Conservation (phyloP, 805 yeast species). For the Wickerhamiella dianesei region DNA sequence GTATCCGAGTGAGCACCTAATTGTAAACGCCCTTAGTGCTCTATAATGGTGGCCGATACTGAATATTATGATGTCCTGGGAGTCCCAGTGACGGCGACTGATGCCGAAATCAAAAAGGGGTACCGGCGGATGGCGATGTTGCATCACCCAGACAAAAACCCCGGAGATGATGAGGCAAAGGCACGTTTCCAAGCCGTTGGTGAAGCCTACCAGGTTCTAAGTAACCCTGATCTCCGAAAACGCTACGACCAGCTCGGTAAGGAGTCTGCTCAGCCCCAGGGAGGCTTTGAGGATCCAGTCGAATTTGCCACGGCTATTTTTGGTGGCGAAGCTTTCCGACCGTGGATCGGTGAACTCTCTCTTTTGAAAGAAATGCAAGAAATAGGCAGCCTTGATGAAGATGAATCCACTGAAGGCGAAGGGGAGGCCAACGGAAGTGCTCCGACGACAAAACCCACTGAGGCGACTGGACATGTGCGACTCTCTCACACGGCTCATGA, state of each 20-base stretch:
- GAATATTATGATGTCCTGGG: constrained; percentile 73
- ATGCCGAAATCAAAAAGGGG: constrained; percentile 79
- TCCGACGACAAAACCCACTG: background rate
- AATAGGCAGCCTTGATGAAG: constrained; percentile 39
- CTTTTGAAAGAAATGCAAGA: constrained; percentile 63
- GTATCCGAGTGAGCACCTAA: background rate
- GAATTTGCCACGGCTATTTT: constrained; percentile 76
- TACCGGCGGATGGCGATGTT: constrained; percentile 80
- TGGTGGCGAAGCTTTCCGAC: constrained; percentile 81
- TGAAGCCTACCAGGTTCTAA: constrained; percentile 48
- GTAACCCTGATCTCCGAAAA: constrained; percentile 53
- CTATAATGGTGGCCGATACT: constrained; percentile 69
- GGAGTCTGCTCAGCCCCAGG: constrained; percentile 52
- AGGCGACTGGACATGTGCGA: background rate
- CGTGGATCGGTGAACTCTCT: constrained; percentile 79
- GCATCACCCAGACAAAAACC: constrained; percentile 93
- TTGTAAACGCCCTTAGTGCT: no score
- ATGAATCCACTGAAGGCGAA: constrained; percentile 23
- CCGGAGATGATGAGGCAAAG: constrained; percentile 85
- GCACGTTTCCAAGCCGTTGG: constrained; percentile 65
- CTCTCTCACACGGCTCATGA: background rate
- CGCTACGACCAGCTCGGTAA: constrained; percentile 80
- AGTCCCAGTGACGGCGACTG: constrained; percentile 55
- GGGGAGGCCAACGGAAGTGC: constrained; percentile 7
- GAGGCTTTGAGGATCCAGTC: constrained; percentile 67